Evolutionary conservation across 164 flowering plant genomes (phyloP), one percentile per base, ranked within the genome.

Genomic region (Annona cherimola): DNA sequence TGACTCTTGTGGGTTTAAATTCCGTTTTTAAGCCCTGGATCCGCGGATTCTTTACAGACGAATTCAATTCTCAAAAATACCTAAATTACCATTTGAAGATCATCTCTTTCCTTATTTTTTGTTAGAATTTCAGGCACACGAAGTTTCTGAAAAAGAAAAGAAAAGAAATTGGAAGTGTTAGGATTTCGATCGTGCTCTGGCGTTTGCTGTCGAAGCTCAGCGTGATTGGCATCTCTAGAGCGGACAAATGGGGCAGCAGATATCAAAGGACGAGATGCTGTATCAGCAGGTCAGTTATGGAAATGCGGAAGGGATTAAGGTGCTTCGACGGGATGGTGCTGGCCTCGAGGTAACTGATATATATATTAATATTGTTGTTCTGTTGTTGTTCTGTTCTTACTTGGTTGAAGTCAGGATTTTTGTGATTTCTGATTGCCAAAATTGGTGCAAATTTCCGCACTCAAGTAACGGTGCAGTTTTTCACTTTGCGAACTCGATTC

Each of bases 201-300:
- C 50, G n/a, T 45, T 45, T 45, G 3, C 50, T 45, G 50, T 7
- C 50, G 7, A 14, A 50, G 55, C 12, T 50, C 12, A 14, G 1
- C 7, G 55, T 9, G 55, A 7, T 5, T 50, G 55, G 16, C 12
- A 9, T 50, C 55, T 50, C 12, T 50, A 7, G 12, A 50, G 12
- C 1, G 55, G 73, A 7, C 45, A 74, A 74, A 89, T 89, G 93
- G 93, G 94, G 61, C 85, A 72, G 35, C 83, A 81, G 19, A 90
- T 85, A 76, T 88, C 91, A 54, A 89, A 86, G 73, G 90, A 86
- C n/a, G 89, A 89, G 74, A 70, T 88, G 76, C 73, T 89, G 62
- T 80, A 78, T 74, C 89, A 86, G 79, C 87, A 86, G 64, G 94
- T 86, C 2, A 76, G 64, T 73, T 75, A 82, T 65, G 88, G 84